A percentile compares a stretch with the other conserved stretches of the same genome.
phyloP scores from a whole-genome alignment of 164 flowering plant species.

The Tetrastigma voinierianum region DNA sequence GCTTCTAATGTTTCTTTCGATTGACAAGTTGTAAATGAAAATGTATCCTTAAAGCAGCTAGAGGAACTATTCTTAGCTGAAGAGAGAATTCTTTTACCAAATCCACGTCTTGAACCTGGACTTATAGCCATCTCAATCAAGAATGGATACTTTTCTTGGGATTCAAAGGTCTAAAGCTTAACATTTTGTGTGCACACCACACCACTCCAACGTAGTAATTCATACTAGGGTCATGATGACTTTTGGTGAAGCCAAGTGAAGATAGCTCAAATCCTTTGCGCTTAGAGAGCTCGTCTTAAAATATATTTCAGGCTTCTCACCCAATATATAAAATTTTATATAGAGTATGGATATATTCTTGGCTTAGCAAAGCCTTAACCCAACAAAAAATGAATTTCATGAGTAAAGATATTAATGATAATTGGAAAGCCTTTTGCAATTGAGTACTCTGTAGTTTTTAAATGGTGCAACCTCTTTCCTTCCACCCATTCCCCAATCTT shows the following conservation, averaged over 20 bases:
- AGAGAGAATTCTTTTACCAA: slow-evolving; percentile 83
- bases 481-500: no score
- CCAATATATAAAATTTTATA: no score
- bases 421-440: not conserved
- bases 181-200: not conserved
- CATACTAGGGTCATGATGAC: no score
- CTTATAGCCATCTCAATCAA: slow-evolving; percentile 83
- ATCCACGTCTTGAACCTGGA: slow-evolving; percentile 76
- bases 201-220: no score
- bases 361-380: not conserved
- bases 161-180: slow-evolving; percentile 60
- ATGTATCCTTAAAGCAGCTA: slow-evolving; percentile 88
- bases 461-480: no score
- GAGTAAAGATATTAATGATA: not conserved
- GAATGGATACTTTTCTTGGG: slow-evolving; percentile 93
- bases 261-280: no score
- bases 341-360: not conserved
- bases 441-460: no score
- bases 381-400: not conserved
- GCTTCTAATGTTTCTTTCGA: slow-evolving; percentile 20
- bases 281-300: no score
- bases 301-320: no score
- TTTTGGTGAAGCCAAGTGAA: no score
- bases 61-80: slow-evolving; percentile 88
- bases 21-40: slow-evolving; percentile 83